Evolutionary conservation across 805 yeast species (phyloP), one percentile per base, ranked within the genome.

Genomic region (Spathaspora gorwiae): DNA sequence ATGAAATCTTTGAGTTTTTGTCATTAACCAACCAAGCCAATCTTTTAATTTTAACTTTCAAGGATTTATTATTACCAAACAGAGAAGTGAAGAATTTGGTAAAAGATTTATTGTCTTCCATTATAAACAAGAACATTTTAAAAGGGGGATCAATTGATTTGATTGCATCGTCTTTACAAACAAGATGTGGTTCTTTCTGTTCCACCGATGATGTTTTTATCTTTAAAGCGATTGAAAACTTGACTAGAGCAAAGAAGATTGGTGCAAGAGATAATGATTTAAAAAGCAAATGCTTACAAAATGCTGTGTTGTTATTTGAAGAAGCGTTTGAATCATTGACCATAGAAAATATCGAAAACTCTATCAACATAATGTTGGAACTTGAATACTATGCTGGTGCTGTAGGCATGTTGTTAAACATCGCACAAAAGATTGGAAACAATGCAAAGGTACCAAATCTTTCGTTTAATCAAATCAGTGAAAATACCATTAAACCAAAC

Each of bases 71-170:
- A 59, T 81, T 90, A 11, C 87, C 94, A 12, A 73, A 70, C 32
- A 81, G 74, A 38, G 75, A 72, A 12, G 83, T 82, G 11, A 74
- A 76, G 35, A 80, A 80, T 41, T 72, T 89, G 39, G 81, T 92
- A 26, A 87, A 88, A 61, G 98, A 92, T 55, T 80, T 95, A 33
- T 76, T 94, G 38, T 84, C 95, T 1, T 86, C 96, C 1, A 81
- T 94, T 33, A 90, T 94, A 50, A 90, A 90, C 65, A 85, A 85
- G 61, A 88, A 87, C 53, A 90, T 94, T 46, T 75, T 87, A 34
- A 81, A 87, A 52, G 98, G 99, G n/a, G 92, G 88, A 4, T 86
- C 96, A 0, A 92, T 94, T 38, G 98, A 92, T 60, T 73, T 84
- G 46, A 87, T 92, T 42, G 95, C 97, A 1, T 81, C 83, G 32